Base-by-base conservation (phyloP, 352 stramenopile genomes). In the Phytophthora quininea region DNA sequence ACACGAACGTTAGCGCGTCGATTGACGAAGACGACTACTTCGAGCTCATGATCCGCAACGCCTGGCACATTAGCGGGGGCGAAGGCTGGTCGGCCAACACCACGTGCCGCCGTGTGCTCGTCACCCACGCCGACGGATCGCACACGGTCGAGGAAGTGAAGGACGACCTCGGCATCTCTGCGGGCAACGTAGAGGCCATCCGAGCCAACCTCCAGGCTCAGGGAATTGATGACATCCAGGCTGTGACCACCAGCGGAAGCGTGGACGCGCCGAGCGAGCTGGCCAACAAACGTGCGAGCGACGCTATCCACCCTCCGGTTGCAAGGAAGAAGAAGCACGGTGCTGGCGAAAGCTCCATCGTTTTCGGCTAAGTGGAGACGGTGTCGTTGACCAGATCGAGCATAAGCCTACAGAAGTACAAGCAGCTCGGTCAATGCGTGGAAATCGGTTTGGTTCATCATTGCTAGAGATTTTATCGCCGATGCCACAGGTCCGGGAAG, bases 1-100 rank as follows among this genome's bases (percentile, higher is more conserved):
- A 97, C 70, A 74, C 76, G 24, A 97, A 96, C 58, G 74, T 98
- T 43, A 95, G 88, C 58, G 90, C 92, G 45, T 95, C 82, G 32
- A 97, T 97, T 57, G 86, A 97, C 59, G 78, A 92, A 60, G 92
- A 97, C 66, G 89, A 97, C 74, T 97, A 97, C 82, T 97, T 97
- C 62, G 91, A 97, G 71, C 77, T 97, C 45, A 93, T 98, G 82
- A 97, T 97, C 68, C 85, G 90, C 58, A 97, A 96, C 50, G 84
- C 84, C 27, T 95, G 86, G 86, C 86, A 93, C 70, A 92, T 96
- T 10, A 91, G 81, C 50, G 88, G 89, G 7, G 92, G 91, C 30
- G 80, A 94, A 58, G 92, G 92, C 54, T 88, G 77, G 80, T 79
- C 67, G 14, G 87, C 73, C 35, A 98, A 98, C 74, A 92, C 89